Base-by-base conservation (phyloP, 352 stramenopile genomes). In the Globisporangium apiculatum region DNA sequence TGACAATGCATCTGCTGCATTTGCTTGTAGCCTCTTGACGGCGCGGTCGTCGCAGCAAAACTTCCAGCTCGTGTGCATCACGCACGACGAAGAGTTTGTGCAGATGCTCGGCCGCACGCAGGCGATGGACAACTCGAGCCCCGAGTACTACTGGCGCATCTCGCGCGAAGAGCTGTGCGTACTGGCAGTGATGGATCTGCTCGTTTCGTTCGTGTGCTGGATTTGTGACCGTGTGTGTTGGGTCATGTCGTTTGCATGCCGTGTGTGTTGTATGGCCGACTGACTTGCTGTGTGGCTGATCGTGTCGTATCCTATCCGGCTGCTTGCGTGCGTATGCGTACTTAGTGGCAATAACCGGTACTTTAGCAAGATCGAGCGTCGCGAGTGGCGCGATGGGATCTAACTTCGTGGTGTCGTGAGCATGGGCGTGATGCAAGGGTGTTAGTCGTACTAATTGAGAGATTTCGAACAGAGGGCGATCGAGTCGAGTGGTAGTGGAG, bases 11-110 rank as follows among this genome's bases (percentile, higher is more conserved):
- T 51, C 10, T 18, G 11, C 7, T 64, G 11, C 56, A 18, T 40
- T 11, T 41, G 12, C 45, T 17, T 14, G 12, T 51, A 93, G 86
- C 59, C 98, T 99, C 60, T 86, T 99, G 58, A 96, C 94, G 46
- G 89, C 89, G 11, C 85, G 98, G 42, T 78, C 86, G 3, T 74
- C 87, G 31, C 97, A 99, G 73, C 83, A 92, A 55, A 99, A 99
- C 72, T 99, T 99, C 67, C 98, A 99, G 75, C 85, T 99, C 47
- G 87, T 99, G 37, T 91, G 98, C 51, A 99, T 99, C 73, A 99
- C 98, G 2, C 98, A 99, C 78, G 98, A 99, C 69, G 96, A 99
- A 72, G 94, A 93, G 40, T 95, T 94, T 58, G 85, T 96, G 46
- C 82, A 94, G 62, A 95, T 94, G 81, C 74, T 95, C 7, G 91